Evolutionary conservation across 2,329 filamentous ascomycete species (phyloP), one percentile per base, ranked within the genome.

Genomic region (Claviceps africana): DNA sequence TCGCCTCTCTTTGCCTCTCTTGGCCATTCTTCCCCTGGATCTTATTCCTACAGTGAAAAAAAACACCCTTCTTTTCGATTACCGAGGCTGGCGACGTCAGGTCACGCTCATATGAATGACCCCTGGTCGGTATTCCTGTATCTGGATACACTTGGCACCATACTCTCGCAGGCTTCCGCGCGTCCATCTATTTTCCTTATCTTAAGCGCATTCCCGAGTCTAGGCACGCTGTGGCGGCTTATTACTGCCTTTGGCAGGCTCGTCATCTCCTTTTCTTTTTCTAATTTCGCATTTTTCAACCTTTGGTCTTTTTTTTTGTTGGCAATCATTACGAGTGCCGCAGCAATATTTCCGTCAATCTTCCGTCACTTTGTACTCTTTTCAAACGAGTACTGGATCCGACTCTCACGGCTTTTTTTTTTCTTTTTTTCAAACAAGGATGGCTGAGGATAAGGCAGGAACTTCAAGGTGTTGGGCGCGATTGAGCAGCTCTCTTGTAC

Each of bases 121-220:
- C 57, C 56, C 56, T 59, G 60, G 58, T 64, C 59, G 59, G 59
- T 54, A 59, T 57, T 39, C 59, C 55, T 59, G 51, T 58, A 57
- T 54, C 59, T 60, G 60, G 63, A 64, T 64, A 52, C 48, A 59
- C 65, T 64, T 64, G 57, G 60, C 56, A 55, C 62, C 56, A 63
- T 63, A 60, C 57, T 61, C 58, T 58, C 35, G 51, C n/a, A 43
- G 39, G 53, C 49, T 54, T 57, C 15, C 5, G 62, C 56, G 55
- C 53, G 49, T 56, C 46, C 21, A 42, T 48, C 28, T 25, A n/a
- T 53, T 55, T 54, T 58, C 54, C 54, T 53, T 52, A 58, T 62
- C 47, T 61, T 54, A 53, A 64, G 61, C 67, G 65, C 60, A 66
- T 67, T 63, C 59, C 65, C 66, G 64, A 65, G 57, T 55, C 53